Evolutionary conservation across 2,329 filamentous ascomycete genomes (phyloP), one percentile per base, ranked within the genome.

Genomic region (Penicillium vulpinum): DNA sequence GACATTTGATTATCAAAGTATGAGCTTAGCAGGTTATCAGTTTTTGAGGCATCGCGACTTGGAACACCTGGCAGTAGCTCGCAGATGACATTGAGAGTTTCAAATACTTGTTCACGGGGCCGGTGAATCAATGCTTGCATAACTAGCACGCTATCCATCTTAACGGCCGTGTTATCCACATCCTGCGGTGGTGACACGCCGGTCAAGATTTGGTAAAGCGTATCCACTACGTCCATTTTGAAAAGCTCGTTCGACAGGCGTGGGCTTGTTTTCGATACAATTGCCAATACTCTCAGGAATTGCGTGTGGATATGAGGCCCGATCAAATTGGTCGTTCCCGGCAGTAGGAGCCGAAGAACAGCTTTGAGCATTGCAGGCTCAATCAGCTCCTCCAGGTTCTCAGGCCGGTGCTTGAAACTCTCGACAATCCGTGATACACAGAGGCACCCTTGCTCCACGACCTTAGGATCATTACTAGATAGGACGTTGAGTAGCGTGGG

Each of bases 91-190:
- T 97, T 97, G 61, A 99, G 83, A 1, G 95, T 97, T 78, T 99
- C 94, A 65, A 93, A 94, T 18, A 99, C 90, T 75, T 99, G 94
- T 65, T 99, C 95, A 55, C 92, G 88, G 7, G 94, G 94, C 39
- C 93, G 88, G 70, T 97, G 94, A 51, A 99, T 96, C 61, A 99
- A 82, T 36, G 95, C 92, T 77, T 99, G 94, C 95, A 99, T 99
- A 68, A 99, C 94, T 44, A 99, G 85, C 54, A 97, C 93, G 70
- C 92, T 96, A 75, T 97, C 93, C 62, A 97, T 88, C 76, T 95
- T 96, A 29, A 75, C 65, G 7, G 68, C 66, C 1, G 69, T 69
- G 40, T 66, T 69, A 16, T 74, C 36, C 85, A 88, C 29, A 87
- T 88, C 90, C 60, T 81, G 85, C 0, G 94, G 94, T 2, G 94